phyloP scores from a whole-genome alignment of 192 early-diverging fungal genomes.

The Coemansia sp. region DNA sequence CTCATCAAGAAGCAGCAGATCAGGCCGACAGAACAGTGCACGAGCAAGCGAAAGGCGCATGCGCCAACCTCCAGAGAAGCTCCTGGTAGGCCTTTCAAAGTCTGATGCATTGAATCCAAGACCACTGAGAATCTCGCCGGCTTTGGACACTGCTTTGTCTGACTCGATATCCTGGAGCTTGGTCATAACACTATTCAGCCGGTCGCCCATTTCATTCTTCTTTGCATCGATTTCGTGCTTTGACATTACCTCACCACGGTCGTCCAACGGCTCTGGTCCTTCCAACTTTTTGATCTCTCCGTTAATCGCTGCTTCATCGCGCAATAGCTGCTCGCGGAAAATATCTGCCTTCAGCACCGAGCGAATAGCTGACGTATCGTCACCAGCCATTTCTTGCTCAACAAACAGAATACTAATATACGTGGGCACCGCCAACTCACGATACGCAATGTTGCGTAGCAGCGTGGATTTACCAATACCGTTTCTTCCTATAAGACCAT shows the following conservation, averaged over 20 bases:
- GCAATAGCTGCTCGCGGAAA: conserved; percentile 86
- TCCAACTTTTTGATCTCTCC: conserved; percentile 55
- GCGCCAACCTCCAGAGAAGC: conserved; percentile 99
- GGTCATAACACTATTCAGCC: conserved; percentile 79
- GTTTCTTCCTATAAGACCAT: conserved; percentile 94
- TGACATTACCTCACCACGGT: conserved; percentile 54
- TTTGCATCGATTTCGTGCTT: conserved; percentile 58
- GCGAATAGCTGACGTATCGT: conserved; percentile 79
- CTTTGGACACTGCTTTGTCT: conserved; percentile 94
- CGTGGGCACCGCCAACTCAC: conserved; percentile 84
- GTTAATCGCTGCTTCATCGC: conserved; percentile 70
- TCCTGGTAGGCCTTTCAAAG: conserved; percentile 83
- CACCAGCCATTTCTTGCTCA: conserved; percentile 96
- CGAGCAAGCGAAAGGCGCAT: conserved; percentile 97
- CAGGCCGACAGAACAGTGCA: conserved; percentile 95
- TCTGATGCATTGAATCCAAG: conserved; percentile 83
- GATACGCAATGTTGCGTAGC: conserved; percentile 69
- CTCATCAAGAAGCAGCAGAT: conserved; percentile 88
- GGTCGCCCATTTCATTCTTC: conserved; percentile 54
- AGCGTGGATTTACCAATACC: conserved; percentile 87
- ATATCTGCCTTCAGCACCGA: conserved; percentile 92
- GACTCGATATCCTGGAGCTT: conserved; percentile 94
- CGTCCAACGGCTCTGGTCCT: conserved; percentile 40
- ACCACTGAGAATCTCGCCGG: conserved; percentile 93
- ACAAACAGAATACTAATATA: conserved; percentile 97